Conservation (phyloP, 148 eudicot species). For the Rhododendron ovatum region DNA sequence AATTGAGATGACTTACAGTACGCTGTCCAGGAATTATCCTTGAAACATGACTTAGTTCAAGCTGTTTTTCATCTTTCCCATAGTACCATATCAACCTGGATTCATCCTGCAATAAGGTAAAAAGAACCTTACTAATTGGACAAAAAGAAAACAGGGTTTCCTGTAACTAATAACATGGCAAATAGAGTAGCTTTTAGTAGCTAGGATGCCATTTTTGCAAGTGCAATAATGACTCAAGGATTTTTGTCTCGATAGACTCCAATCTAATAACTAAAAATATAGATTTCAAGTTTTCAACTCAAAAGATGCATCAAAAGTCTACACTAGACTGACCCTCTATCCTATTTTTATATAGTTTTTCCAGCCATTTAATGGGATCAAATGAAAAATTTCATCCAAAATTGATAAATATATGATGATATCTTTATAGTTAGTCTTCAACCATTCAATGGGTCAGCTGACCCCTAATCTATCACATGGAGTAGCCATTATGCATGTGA, state of each 20-base stretch:
- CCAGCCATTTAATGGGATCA: not conserved
- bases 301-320: not conserved
- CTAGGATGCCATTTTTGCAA: not conserved
- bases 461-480: not conserved
- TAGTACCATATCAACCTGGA: slow-evolving; percentile 66
- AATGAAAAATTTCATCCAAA: not conserved
- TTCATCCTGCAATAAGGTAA: slow-evolving; percentile 59
- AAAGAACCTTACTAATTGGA: slow-evolving; percentile 2
- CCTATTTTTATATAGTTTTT: not conserved
- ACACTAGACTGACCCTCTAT: not conserved
- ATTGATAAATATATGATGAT: not conserved
- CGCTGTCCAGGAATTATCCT: slow-evolving; percentile 87
- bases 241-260: not conserved
- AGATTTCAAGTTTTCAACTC: not conserved
- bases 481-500: not conserved
- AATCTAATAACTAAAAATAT: not conserved
- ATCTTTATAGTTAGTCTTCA: not conserved
- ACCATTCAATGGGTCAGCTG: not conserved
- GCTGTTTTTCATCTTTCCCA: slow-evolving; percentile 75
- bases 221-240: not conserved
- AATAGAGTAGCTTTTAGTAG: not conserved
- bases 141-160: not conserved
- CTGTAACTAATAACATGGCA: not conserved
- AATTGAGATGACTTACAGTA: slow-evolving; percentile 51
- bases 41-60: slow-evolving; percentile 61